phyloP scores from a whole-genome alignment of 2,329 filamentous ascomycete species.

The Penicillium sp. region DNA sequence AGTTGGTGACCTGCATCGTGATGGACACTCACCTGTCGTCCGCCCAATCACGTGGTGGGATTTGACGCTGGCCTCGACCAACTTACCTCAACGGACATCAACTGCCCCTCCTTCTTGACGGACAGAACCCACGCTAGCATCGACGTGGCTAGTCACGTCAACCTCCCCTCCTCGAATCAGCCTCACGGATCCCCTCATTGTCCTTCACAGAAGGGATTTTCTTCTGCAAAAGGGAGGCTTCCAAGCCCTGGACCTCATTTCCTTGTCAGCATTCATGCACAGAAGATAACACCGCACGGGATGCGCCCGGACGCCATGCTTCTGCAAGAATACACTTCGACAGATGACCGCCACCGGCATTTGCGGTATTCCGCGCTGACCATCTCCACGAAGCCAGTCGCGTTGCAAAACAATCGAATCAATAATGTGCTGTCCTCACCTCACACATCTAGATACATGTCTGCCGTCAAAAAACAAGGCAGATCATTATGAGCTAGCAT shows the following conservation, averaged over 20 bases:
- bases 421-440: not conserved
- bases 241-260: not conserved
- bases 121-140: not conserved
- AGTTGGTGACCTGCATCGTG: slow-evolving; percentile 3
- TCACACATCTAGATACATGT: not conserved
- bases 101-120: not conserved
- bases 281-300: not conserved
- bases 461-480: not conserved
- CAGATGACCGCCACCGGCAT: not conserved
- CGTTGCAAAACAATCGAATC: not conserved
- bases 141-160: not conserved
- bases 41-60: slow-evolving; percentile 15
- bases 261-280: slow-evolving; percentile 1
- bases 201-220: not conserved
- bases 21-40: slow-evolving; percentile 1
- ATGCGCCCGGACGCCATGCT: slow-evolving; percentile 1
- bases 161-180: slow-evolving; percentile 1
- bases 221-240: not conserved
- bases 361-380: not conserved
- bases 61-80: slow-evolving; percentile 24
- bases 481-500: no score
- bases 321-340: slow-evolving; percentile 3
- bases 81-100: not conserved
- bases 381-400: not conserved
- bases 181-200: not conserved